Conservation (phyloP, 495 filamentous ascomycete species). For the Neurospora sp. region DNA sequence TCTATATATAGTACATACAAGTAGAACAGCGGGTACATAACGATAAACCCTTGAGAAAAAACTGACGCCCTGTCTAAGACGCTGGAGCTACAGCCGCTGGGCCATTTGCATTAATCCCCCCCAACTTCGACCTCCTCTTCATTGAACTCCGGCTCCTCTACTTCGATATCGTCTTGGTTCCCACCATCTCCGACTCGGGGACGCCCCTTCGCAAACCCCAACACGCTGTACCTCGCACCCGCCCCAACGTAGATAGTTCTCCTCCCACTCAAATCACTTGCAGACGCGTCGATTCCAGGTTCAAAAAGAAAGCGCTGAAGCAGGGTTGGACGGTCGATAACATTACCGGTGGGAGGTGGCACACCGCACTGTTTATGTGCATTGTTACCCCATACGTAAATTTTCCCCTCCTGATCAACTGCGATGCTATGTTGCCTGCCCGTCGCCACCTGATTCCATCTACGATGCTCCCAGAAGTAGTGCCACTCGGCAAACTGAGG, state of each 20-base stretch:
- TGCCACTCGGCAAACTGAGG: background rate
- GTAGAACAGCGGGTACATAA: background rate
- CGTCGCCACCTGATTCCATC: constrained; percentile 24
- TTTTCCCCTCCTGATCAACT: constrained; percentile 41
- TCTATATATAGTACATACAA: background rate
- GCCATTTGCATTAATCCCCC: background rate
- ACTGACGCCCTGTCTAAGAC: background rate
- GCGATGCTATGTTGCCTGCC: constrained; percentile 50
- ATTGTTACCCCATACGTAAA: constrained; percentile 63
- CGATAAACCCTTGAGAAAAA: background rate
- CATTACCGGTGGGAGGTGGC: constrained; percentile 43
- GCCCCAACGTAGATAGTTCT: constrained; percentile 34
- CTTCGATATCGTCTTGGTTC: background rate
- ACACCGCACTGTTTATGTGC: constrained; percentile 54
- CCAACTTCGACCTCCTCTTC: background rate
- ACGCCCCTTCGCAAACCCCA: constrained; percentile 22
- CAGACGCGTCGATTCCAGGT: background rate
- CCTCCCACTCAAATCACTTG: background rate
- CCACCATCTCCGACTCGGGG: background rate
- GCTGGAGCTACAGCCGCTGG: background rate
- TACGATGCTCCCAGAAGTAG: constrained; percentile 3
- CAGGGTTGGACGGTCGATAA: constrained; percentile 49
- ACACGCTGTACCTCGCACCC: constrained; percentile 53
- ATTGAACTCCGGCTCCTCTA: background rate
- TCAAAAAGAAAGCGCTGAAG: constrained; percentile 37